Percentiles rank a stretch among this genome's conserved stretches.
These are phyloP conservation scores for Apium graveolens DNA, from an alignment of 129 eudicot species.

Conservation along the genomic window DNA sequence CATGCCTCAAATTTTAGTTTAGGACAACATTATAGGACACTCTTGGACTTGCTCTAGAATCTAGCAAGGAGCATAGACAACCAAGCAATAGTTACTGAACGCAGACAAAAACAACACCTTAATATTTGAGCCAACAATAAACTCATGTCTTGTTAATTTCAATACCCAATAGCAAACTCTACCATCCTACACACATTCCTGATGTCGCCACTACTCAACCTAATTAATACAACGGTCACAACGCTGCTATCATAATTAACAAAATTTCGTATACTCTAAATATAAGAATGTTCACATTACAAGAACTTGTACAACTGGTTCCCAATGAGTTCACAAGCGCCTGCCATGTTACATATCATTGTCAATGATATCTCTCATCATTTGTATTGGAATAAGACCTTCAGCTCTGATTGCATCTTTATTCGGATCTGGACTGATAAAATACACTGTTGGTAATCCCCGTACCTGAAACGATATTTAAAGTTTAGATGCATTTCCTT, in stretches of 20 bases:
- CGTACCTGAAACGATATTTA: slow-evolving; percentile 47
- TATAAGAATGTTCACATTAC: neutral
- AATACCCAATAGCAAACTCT: neutral
- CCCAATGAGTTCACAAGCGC: neutral
- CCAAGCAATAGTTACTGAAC: neutral
- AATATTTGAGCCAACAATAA: neutral
- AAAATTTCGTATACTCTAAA: neutral
- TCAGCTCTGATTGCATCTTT: slow-evolving; percentile 92
- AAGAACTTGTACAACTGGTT: neutral
- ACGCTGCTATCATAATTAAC: neutral
- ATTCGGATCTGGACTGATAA: slow-evolving; percentile 81
- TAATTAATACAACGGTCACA: neutral
- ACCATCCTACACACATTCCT: neutral
- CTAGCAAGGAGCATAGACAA: no score
- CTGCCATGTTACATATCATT: slow-evolving; percentile 50
- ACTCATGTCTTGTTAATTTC: neutral
- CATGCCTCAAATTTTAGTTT: no score
- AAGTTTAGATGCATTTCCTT: neutral
- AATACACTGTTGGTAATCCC: slow-evolving; percentile 90
- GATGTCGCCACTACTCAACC: neutral
- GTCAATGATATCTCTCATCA: slow-evolving; percentile 90
- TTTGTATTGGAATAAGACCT: slow-evolving; percentile 92
- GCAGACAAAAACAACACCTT: neutral
- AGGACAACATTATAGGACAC: no score
- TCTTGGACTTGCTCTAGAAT: no score